These are phyloP conservation scores for Saccharomyces hybrid DNA, from an alignment of 1,139 yeast genomes.

Conservation along the genomic window DNA sequence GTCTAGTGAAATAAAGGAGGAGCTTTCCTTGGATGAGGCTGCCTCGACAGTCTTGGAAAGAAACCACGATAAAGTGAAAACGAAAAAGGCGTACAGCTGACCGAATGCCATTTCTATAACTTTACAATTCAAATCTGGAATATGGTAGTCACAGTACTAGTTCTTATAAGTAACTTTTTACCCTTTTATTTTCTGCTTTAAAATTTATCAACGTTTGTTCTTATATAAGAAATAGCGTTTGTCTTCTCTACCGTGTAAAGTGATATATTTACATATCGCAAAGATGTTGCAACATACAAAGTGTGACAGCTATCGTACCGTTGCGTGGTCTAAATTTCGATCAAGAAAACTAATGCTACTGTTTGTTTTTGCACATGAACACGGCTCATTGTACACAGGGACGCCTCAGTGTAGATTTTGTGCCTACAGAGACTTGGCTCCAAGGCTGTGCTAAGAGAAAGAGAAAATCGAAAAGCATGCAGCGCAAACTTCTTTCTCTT, in stretches of 20 bases:
- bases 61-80: not conserved
- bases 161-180: not conserved
- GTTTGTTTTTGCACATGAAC: not conserved
- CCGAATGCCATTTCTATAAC: not conserved
- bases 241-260: constrained; percentile 2
- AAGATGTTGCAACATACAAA: not conserved
- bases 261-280: not conserved
- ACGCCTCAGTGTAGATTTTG: not conserved
- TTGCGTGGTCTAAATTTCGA: not conserved
- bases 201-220: not conserved
- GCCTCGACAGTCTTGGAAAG: not conserved
- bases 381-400: not conserved
- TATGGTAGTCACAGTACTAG: not conserved
- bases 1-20: not conserved
- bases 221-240: not conserved
- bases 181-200: not conserved
- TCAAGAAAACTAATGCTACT: not conserved
- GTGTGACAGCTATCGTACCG: not conserved
- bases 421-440: no score
- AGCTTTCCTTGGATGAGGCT: not conserved
- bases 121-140: not conserved
- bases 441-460: no score
- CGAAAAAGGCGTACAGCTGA: not conserved
- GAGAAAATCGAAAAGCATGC: not conserved
- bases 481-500: not conserved